Percentiles rank a stretch among this genome's conserved stretches.
Conservation (phyloP, 164 flowering plant genomes). For the Berberis vulgaris region DNA sequence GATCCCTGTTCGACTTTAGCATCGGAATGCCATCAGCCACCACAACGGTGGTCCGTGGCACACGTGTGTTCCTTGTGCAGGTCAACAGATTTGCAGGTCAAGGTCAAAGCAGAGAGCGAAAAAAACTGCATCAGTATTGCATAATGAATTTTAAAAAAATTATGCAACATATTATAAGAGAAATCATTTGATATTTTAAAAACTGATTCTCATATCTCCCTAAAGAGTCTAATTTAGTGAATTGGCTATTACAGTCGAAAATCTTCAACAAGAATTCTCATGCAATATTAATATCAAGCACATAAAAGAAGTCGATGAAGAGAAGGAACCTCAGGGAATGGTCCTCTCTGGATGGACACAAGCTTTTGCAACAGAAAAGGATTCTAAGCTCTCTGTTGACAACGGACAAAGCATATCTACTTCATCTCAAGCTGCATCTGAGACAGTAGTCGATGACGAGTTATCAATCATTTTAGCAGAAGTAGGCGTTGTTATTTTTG, state of each 20-base stretch:
- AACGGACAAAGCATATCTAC: constrained; percentile 49
- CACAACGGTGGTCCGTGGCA: no score
- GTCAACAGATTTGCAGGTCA: no score
- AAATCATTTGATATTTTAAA: no score
- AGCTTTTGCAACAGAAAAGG: constrained; percentile 30
- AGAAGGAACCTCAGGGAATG: constrained; percentile 94
- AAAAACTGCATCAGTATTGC: no score
- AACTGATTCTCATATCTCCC: no score
- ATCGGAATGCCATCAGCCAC: no score
- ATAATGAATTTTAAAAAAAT: no score
- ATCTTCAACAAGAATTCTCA: constrained; percentile 75
- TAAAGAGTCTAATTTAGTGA: constrained; percentile 25
- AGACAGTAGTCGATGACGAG: constrained; percentile 36
- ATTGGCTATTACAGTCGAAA: constrained; percentile 66
- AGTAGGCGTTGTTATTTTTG: constrained; percentile 17
- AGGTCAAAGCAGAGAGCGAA: no score
- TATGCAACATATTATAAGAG: no score
- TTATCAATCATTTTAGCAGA: constrained; percentile 20
- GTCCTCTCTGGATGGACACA: constrained; percentile 77
- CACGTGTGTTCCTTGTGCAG: no score
- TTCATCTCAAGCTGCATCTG: constrained; percentile 15
- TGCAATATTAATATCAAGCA: constrained; percentile 85
- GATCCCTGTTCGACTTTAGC: no score
- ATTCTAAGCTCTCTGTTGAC: constrained; percentile 17
- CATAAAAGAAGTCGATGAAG: constrained; percentile 91